Conservation (phyloP, 2,329 filamentous ascomycete genomes). For the Claviceps sp. region DNA sequence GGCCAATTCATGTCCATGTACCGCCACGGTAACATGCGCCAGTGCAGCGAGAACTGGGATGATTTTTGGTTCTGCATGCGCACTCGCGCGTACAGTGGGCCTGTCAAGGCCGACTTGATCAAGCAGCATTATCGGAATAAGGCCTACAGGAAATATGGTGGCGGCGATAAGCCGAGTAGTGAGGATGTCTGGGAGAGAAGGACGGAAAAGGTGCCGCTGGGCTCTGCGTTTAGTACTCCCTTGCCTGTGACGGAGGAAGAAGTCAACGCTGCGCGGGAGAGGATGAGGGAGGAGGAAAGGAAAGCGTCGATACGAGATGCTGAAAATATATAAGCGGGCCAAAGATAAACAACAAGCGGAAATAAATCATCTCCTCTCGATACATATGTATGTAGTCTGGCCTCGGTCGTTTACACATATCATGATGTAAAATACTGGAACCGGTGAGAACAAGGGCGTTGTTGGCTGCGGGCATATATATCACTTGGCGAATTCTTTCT, state of each 20-base stretch:
- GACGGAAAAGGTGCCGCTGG: slow-evolving; percentile 41
- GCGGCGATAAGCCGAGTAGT: slow-evolving; percentile 52
- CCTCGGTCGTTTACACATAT: too few relatives aligned
- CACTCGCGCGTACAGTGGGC: slow-evolving; percentile 47
- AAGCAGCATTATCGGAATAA: slow-evolving; percentile 55
- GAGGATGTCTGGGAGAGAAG: slow-evolving; percentile 84
- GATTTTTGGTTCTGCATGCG: slow-evolving; percentile 99
- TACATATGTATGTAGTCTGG: too few relatives aligned
- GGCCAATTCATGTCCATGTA: slow-evolving; percentile 90
- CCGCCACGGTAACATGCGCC: slow-evolving; percentile 63
- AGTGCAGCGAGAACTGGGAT: slow-evolving; percentile 75
- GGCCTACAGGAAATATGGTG: slow-evolving; percentile 48
- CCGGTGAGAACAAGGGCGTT: too few relatives aligned
- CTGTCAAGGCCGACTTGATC: slow-evolving; percentile 48
- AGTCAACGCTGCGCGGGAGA: slow-evolving; percentile 31
- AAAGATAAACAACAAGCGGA: slow-evolving; percentile 16
- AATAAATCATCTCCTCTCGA: background rate
- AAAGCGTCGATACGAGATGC: slow-evolving; percentile 20
- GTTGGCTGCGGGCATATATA: too few relatives aligned
- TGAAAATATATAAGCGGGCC: too few relatives aligned
- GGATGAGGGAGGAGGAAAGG: slow-evolving; percentile 20
- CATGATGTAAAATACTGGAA: too few relatives aligned
- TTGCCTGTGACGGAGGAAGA: slow-evolving; percentile 26
- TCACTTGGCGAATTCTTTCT: background rate
- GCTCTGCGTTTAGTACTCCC: slow-evolving; percentile 29